Evolutionary conservation across 495 filamentous ascomycete species (phyloP).

Genomic region (Pseudotulostoma volvatum): DNA sequence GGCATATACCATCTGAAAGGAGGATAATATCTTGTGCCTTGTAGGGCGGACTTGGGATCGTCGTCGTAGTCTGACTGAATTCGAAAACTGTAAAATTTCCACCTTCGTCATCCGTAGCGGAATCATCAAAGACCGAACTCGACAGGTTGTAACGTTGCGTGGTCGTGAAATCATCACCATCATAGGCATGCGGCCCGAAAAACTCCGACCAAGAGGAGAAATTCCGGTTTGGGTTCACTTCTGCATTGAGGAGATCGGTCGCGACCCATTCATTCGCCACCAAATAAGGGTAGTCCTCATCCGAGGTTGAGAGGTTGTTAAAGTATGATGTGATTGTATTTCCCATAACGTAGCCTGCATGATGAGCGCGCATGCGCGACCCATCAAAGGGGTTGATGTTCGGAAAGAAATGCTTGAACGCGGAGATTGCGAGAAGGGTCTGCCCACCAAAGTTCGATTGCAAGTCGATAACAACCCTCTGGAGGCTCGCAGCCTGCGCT

Average conservation of each 20-base stretch:
- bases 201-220: conserved; percentile 36
- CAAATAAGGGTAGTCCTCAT: conserved; percentile 7
- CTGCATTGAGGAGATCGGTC: conserved; percentile 24
- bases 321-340: background rate
- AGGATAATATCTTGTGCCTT: conserved; percentile 27
- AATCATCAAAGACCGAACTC: conserved; percentile 19
- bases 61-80: background rate
- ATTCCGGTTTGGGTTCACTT: conserved; percentile 17
- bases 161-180: conserved; percentile 31
- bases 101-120: background rate
- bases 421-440: conserved; percentile 24
- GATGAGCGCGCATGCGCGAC: conserved; percentile 26
- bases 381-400: conserved; percentile 25
- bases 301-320: background rate
- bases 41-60: conserved; percentile 13
- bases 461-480: conserved; percentile 35
- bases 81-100: background rate
- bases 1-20: conserved; percentile 33
- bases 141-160: conserved; percentile 26
- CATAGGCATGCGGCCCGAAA: conserved; percentile 21
- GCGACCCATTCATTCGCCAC: conserved; percentile 26
- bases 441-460: conserved; percentile 31
- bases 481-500: conserved; percentile 18
- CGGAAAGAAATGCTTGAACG: conserved; percentile 39
- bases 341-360: conserved; percentile 25